These are phyloP conservation scores for Acrocalymma vagum DNA, from an alignment of 2,329 filamentous ascomycete genomes.

Conservation along the genomic window DNA sequence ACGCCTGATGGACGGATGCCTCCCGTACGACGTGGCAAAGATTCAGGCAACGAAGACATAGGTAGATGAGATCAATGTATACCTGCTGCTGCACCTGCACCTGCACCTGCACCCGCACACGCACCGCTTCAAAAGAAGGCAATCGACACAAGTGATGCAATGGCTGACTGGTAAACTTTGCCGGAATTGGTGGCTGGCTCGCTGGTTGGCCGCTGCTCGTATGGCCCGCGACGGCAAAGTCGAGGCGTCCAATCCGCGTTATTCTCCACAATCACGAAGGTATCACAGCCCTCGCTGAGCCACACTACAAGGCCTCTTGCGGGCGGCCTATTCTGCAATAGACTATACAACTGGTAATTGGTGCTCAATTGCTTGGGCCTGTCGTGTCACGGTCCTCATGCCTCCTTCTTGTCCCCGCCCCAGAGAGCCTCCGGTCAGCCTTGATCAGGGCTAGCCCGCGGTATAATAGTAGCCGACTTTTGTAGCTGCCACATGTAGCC, in stretches of 20 bases:
- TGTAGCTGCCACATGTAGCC: background rate
- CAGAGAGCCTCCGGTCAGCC: conserved; percentile 11
- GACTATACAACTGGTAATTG: no score
- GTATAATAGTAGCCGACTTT: background rate
- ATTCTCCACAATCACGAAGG: background rate
- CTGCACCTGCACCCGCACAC: no score
- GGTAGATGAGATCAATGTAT: no score
- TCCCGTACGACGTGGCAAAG: no score
- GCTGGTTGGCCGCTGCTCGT: background rate
- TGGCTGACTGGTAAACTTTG: conserved; percentile 3
- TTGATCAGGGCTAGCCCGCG: no score
- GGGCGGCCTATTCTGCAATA: background rate
- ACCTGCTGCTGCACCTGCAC: no score
- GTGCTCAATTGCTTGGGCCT: background rate
- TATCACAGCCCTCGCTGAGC: conserved; percentile 8
- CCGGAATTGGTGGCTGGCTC: conserved; percentile 3
- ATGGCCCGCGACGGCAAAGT: conserved; percentile 1
- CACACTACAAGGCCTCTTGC: background rate
- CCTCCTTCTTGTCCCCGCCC: background rate
- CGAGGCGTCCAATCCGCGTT: conserved; percentile 10
- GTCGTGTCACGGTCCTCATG: background rate
- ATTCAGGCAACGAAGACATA: no score
- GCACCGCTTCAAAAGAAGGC: no score
- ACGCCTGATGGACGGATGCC: no score
- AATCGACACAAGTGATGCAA: conserved; percentile 14